A percentile compares a stretch with the other conserved stretches of the same genome.
Conservation (phyloP, 768 basidiomycete species). For the Termitomyces sp. region DNA sequence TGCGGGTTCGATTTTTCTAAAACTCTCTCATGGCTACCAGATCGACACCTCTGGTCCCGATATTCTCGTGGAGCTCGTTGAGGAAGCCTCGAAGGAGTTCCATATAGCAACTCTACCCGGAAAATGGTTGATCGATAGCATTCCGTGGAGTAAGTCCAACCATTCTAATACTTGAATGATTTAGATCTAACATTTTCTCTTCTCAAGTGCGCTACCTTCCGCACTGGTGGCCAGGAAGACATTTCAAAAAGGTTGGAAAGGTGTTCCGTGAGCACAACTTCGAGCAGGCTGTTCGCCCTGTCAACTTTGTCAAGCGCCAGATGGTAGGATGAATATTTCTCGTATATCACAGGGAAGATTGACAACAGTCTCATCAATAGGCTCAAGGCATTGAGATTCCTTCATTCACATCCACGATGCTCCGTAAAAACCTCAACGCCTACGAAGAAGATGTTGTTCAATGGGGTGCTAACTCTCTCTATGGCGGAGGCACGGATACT, state of each 20-base stretch:
- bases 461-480: conserved; percentile 27
- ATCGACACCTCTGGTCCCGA: conserved; percentile 29
- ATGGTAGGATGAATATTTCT: conserved; percentile 23
- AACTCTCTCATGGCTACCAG: conserved; percentile 39
- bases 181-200: no score
- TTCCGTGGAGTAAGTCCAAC: conserved; percentile 26
- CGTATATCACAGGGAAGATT: not conserved
- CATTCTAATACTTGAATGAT: not conserved
- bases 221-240: conserved; percentile 42
- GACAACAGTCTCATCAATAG: conserved; percentile 24
- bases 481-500: conserved; percentile 33
- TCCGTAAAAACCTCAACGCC: conserved; percentile 27
- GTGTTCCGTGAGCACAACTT: conserved; percentile 27
- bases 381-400: conserved; percentile 27
- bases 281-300: conserved; percentile 30
- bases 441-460: conserved; percentile 36
- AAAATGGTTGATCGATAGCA: conserved; percentile 34
- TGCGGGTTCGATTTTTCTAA: conserved; percentile 38
- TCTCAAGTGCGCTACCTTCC: conserved; percentile 36
- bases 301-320: conserved; percentile 33
- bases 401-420: conserved; percentile 39
- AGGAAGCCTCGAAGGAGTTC: conserved; percentile 37
- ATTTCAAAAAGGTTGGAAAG: conserved; percentile 34
- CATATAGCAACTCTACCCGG: conserved; percentile 19
- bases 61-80: conserved; percentile 35